A percentile compares a stretch with the other conserved stretches of the same genome.
Conservation (phyloP, 1,284 basidiomycete species). For the Neonothopanus nambi region DNA sequence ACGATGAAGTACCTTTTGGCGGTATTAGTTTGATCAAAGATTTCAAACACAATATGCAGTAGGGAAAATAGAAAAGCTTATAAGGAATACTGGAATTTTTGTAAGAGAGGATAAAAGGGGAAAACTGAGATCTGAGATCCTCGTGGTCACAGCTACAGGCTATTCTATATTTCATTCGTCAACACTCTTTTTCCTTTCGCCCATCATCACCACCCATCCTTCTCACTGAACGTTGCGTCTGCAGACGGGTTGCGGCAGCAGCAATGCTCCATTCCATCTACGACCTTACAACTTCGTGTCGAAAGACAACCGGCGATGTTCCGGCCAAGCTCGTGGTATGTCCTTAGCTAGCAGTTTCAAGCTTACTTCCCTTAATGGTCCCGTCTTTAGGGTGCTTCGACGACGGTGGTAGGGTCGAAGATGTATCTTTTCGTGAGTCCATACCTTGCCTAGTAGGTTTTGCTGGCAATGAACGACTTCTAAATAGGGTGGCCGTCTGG, state of each 20-base stretch:
- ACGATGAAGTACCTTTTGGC: too few relatives aligned
- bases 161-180: too few relatives aligned
- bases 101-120: too few relatives aligned
- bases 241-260: background rate
- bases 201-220: background rate
- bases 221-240: too few relatives aligned
- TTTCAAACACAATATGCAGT: too few relatives aligned
- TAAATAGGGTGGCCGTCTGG: constrained; percentile 89
- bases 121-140: background rate
- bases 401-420: constrained; percentile 80
- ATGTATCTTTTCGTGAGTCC: constrained; percentile 81
- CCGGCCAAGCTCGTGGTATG: constrained; percentile 87
- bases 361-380: constrained; percentile 9
- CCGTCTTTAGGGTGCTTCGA: constrained; percentile 68
- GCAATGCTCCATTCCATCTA: constrained; percentile 78
- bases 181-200: too few relatives aligned
- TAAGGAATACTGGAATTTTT: too few relatives aligned
- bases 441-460: too few relatives aligned
- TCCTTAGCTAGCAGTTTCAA: constrained; percentile 20
- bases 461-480: too few relatives aligned
- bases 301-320: constrained; percentile 83
- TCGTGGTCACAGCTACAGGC: too few relatives aligned
- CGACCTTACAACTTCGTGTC: constrained; percentile 84
- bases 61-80: too few relatives aligned
- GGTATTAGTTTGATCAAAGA: too few relatives aligned